These are phyloP conservation scores for Closterium sp. DNA, from an alignment of 139 green algal species.

Conservation along the genomic window DNA sequence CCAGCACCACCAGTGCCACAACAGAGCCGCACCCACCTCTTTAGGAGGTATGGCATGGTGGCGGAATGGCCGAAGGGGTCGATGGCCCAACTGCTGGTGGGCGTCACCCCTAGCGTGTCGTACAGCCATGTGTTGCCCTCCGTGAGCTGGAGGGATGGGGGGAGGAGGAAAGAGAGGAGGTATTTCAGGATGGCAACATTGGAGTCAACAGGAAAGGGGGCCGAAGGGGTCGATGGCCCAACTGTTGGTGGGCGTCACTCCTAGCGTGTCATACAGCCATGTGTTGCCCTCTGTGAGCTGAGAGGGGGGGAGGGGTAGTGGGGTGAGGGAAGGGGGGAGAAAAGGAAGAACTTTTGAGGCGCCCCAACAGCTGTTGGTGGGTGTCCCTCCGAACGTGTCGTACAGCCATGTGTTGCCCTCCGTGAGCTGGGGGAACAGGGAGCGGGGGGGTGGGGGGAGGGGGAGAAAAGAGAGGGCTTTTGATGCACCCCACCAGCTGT, in stretches of 20 bases:
- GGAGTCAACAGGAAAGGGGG: background rate
- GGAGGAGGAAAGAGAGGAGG: too few species aligned
- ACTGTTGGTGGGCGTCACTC: slow-evolving; percentile 12
- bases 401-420: slow-evolving; percentile 47
- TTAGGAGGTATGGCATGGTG: slow-evolving; percentile 33
- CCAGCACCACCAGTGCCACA: too few species aligned
- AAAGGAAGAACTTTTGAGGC: too few species aligned
- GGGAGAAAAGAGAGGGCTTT: too few species aligned
- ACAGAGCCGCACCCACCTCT: background rate
- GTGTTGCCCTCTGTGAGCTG: slow-evolving; percentile 49
- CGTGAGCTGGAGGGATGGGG: slow-evolving; percentile 35
- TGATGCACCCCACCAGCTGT: too few species aligned
- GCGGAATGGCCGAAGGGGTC: slow-evolving; percentile 38
- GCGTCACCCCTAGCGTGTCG: slow-evolving; percentile 24
- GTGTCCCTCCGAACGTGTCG: slow-evolving; percentile 19
- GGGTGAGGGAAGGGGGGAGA: too few species aligned
- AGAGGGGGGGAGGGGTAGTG: too few species aligned
- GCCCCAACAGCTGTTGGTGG: slow-evolving; percentile 20
- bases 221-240: slow-evolving; percentile 47
- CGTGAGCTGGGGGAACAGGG: slow-evolving; percentile 15
- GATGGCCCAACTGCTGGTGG: slow-evolving; percentile 31
- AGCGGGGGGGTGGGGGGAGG: background rate
- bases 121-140: slow-evolving; percentile 47
- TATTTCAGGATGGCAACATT: background rate
- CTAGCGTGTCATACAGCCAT: slow-evolving; percentile 37